phyloP scores from a whole-genome alignment of 306 rosid species.

The Mucuna pruriens region DNA sequence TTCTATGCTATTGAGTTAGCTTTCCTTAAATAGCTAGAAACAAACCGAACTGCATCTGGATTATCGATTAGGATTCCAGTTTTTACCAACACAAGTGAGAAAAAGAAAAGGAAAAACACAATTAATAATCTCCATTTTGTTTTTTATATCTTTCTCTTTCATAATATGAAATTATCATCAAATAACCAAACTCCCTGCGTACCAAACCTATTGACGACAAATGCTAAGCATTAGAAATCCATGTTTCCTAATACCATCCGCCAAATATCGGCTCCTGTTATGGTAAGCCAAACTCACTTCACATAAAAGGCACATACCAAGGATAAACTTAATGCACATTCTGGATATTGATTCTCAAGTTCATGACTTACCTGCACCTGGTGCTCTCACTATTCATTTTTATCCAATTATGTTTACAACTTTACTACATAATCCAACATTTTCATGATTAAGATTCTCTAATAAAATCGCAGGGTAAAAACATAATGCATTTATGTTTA shows the following conservation, averaged over 20 bases:
- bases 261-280: neutral
- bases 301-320: neutral
- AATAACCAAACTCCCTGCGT: too few species aligned
- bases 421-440: neutral
- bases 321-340: neutral
- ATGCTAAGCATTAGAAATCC: neutral
- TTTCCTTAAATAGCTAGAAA: too few species aligned
- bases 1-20: too few species aligned
- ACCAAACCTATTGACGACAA: too few species aligned
- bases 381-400: neutral
- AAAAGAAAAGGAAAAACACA: too few species aligned
- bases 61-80: too few species aligned
- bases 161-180: too few species aligned
- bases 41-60: too few species aligned
- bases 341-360: neutral
- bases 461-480: neutral
- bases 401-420: neutral
- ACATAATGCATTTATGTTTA: neutral
- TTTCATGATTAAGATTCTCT: neutral
- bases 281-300: neutral
- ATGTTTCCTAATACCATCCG: neutral
- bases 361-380: neutral
- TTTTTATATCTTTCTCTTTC: too few species aligned
- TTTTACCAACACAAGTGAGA: too few species aligned
- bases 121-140: too few species aligned